Evolutionary conservation across 129 eudicot species (phyloP).

Genomic region (Flaveria sonorensis): DNA sequence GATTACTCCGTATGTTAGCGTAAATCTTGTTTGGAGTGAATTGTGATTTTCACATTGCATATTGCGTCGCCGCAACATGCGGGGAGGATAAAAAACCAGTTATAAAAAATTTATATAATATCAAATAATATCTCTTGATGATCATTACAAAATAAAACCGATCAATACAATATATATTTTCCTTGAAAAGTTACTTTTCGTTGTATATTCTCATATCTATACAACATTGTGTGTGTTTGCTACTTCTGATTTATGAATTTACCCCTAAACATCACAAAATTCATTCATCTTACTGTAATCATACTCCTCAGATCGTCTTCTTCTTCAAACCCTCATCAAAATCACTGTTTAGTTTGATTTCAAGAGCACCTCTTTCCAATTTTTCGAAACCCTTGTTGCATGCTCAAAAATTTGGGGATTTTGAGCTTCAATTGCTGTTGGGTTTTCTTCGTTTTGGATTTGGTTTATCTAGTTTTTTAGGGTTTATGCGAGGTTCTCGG

Average conservation of each 20-base stretch:
- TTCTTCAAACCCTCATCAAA: constrained; percentile 5
- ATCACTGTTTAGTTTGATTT: no score
- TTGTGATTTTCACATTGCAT: no score
- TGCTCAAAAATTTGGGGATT: background rate
- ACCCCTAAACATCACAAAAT: constrained; percentile 7
- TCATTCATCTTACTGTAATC: constrained; percentile 8
- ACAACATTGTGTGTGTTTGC: background rate
- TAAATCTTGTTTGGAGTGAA: no score
- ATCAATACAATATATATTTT: no score
- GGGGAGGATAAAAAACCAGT: no score
- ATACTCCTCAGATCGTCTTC: constrained; percentile 14
- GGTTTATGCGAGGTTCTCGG: constrained; percentile 18
- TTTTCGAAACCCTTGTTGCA: constrained; percentile 17
- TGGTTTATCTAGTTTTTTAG: constrained; percentile 13
- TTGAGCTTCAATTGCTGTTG: background rate
- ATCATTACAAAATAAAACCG: no score
- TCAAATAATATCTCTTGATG: no score
- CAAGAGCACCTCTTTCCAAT: no score
- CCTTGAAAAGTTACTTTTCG: background rate
- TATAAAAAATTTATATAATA: no score
- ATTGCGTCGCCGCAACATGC: no score
- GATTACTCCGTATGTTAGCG: no score
- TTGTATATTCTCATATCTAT: background rate
- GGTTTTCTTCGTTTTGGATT: constrained; percentile 9
- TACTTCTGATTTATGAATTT: background rate